Evolutionary conservation across 352 stramenopile genomes (phyloP).

Genomic region (Aphanomyces euteiches): DNA sequence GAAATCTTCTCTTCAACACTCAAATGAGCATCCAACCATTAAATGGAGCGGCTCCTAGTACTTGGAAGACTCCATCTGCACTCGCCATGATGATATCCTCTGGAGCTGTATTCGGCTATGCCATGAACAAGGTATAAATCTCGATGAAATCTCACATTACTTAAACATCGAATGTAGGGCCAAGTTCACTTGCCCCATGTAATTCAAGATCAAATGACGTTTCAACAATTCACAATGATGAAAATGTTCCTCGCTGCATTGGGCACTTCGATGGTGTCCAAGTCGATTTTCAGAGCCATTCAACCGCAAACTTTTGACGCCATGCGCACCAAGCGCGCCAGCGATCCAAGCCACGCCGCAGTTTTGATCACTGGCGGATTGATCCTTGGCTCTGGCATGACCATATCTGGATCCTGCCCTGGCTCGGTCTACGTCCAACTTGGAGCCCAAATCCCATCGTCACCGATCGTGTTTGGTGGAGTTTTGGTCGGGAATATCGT

Average conservation of each 20-base stretch:
- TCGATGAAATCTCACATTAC: background rate
- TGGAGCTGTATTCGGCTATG: slow-evolving; percentile 32
- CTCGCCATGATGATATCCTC: slow-evolving; percentile 14
- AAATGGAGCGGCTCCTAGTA: no score
- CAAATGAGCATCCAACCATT: no score
- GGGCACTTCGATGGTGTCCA: slow-evolving; percentile 24
- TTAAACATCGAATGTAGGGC: background rate
- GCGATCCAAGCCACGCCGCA: slow-evolving; percentile 20
- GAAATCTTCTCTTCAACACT: background rate
- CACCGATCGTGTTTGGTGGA: background rate
- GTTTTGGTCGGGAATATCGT: background rate
- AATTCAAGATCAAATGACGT: slow-evolving; percentile 33
- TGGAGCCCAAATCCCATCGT: slow-evolving; percentile 2
- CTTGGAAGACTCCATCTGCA: background rate
- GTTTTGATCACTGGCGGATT: slow-evolving; percentile 29
- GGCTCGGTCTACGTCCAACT: slow-evolving; percentile 23
- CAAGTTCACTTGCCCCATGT: slow-evolving; percentile 30
- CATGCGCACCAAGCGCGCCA: slow-evolving; percentile 27
- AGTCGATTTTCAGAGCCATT: slow-evolving; percentile 24
- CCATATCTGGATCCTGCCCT: slow-evolving; percentile 11
- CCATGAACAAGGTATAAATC: slow-evolving; percentile 35
- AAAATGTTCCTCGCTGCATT: slow-evolving; percentile 34
- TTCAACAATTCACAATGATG: slow-evolving; percentile 33
- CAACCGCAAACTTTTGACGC: slow-evolving; percentile 28
- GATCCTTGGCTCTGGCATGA: slow-evolving; percentile 30